These are phyloP conservation scores for Scedosporium apiospermum DNA, from an alignment of 2,329 filamentous ascomycete genomes.

Conservation along the genomic window DNA sequence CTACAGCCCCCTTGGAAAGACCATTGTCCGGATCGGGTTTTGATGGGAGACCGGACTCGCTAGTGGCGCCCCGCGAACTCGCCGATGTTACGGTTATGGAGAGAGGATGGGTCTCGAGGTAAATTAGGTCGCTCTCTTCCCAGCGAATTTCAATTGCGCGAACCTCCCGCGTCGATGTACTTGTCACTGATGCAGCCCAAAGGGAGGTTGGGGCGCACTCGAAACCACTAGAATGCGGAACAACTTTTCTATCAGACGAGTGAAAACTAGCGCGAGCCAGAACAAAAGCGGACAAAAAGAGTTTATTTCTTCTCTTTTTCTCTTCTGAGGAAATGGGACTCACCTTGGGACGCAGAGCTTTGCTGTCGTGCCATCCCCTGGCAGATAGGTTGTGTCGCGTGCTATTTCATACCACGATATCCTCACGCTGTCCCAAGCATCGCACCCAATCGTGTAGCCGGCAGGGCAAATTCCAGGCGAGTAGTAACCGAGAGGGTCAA, in stretches of 20 bases:
- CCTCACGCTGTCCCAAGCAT: background rate
- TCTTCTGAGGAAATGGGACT: background rate
- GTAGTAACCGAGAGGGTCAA: background rate
- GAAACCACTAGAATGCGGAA: too few species aligned
- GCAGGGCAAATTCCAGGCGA: background rate
- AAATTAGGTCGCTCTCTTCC: background rate
- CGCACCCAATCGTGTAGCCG: background rate
- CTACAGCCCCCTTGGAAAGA: constrained; percentile 15
- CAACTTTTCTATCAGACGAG: too few species aligned
- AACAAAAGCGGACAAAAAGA: too few species aligned
- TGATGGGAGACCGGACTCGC: background rate
- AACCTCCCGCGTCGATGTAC: background rate
- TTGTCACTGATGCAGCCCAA: background rate
- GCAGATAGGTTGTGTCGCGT: background rate
- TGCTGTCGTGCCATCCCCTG: background rate
- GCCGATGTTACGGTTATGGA: background rate
- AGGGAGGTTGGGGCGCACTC: too few species aligned
- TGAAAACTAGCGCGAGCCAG: too few species aligned
- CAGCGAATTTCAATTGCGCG: background rate
- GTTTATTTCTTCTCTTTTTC: too few species aligned
- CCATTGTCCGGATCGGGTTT: background rate
- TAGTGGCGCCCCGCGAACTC: background rate
- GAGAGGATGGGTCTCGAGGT: background rate
- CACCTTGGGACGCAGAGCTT: background rate
- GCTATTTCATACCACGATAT: background rate